Evolutionary conservation across 805 yeast genomes (phyloP).

Genomic region (Cyberlindnera bimundalis): DNA sequence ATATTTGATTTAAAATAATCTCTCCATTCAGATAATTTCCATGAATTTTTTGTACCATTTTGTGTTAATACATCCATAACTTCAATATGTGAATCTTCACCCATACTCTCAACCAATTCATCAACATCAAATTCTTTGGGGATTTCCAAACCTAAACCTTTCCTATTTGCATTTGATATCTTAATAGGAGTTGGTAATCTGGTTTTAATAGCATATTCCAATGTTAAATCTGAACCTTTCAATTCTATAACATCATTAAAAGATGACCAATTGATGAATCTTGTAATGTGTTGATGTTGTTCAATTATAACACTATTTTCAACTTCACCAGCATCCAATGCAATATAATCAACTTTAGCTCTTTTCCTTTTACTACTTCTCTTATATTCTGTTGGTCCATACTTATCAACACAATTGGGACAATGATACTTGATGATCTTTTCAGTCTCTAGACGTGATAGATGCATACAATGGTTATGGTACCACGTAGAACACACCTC

Average conservation of each 20-base stretch:
- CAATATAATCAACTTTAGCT: conserved; percentile 69
- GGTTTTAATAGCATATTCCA: conserved; percentile 33
- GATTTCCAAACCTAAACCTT: conserved; percentile 44
- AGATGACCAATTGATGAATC: conserved; percentile 21
- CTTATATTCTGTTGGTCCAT: conserved; percentile 49
- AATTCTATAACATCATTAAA: conserved; percentile 19
- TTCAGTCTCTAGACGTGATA: conserved; percentile 36
- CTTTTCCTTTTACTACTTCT: conserved; percentile 54
- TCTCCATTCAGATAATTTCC: conserved; percentile 73
- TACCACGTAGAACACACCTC: conserved; percentile 45
- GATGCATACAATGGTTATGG: conserved; percentile 47
- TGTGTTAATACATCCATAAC: conserved; percentile 91
- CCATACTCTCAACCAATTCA: conserved; percentile 55
- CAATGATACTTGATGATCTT: conserved; percentile 54
- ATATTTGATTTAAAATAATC: conserved; percentile 53
- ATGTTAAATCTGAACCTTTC: conserved; percentile 32
- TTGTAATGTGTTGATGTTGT: conserved; percentile 52
- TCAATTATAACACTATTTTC: conserved; percentile 11
- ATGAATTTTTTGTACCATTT: conserved; percentile 46
- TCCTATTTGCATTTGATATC: conserved; percentile 33
- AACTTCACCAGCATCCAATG: conserved; percentile 70
- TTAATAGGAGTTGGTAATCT: conserved; percentile 44
- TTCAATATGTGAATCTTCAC: conserved; percentile 61
- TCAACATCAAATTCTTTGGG: conserved; percentile 56
- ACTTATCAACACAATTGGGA: conserved; percentile 36